Conservation (phyloP, 1,284 basidiomycete genomes). For the Melanopsichium pennsylvanicum region DNA sequence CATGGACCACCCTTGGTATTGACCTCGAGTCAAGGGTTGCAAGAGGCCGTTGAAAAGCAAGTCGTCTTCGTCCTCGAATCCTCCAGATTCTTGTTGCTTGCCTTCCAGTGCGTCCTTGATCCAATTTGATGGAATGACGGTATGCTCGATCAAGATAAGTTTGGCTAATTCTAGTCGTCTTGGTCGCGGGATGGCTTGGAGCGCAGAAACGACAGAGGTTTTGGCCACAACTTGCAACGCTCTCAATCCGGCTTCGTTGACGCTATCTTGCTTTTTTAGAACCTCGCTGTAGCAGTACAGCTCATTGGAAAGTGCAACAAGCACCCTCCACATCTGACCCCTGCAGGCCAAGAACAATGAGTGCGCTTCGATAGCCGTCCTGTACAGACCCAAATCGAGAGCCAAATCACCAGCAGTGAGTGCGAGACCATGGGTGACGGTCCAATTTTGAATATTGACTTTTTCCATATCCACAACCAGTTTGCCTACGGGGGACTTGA, state of each 20-base stretch:
- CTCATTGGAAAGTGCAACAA: conserved; percentile 25
- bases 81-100: neutral
- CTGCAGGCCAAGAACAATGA: conserved; percentile 29
- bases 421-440: conserved; percentile 26
- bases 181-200: conserved; percentile 18
- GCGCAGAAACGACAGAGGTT: conserved; percentile 15
- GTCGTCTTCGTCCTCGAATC: conserved; percentile 11
- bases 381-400: conserved; percentile 16
- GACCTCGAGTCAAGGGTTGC: neutral
- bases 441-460: conserved; percentile 35
- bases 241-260: neutral
- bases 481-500: neutral
- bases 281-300: conserved; percentile 5
- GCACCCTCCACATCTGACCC: conserved; percentile 33
- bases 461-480: conserved; percentile 13
- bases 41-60: conserved; percentile 27
- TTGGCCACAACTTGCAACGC: conserved; percentile 15
- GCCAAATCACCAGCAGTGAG: conserved; percentile 31
- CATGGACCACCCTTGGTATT: neutral
- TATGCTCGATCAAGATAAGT: conserved; percentile 1
- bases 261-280: neutral
- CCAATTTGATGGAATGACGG: conserved; percentile 6
- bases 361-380: conserved; percentile 31
- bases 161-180: conserved; percentile 12
- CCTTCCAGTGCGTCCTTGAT: neutral